Percentiles rank a stretch among this genome's conserved stretches.
Evolutionary conservation across 179 eudicot species (phyloP).

Genomic region (Heliamphora pulchella): DNA sequence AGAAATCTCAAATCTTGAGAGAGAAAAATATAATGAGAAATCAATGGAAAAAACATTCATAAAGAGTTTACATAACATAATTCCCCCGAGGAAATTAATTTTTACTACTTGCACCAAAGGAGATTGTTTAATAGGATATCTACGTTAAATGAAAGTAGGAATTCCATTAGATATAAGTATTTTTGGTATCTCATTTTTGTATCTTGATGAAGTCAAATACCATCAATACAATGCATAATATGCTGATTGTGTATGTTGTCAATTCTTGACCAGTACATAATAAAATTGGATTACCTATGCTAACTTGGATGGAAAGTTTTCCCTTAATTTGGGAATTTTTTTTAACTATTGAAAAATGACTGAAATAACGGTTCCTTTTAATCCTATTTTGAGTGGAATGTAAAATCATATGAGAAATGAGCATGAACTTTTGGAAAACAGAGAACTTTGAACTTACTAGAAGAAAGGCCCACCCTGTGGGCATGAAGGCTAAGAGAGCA

Average conservation of each 20-base stretch:
- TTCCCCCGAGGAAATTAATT: background rate
- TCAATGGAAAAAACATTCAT: background rate
- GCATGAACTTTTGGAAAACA: background rate
- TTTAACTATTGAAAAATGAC: no score
- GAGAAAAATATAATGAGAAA: no score
- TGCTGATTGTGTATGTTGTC: no score
- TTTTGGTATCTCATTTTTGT: no score
- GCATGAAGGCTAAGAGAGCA: conserved; percentile 73
- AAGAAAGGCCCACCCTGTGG: conserved; percentile 96
- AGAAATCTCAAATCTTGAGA: background rate
- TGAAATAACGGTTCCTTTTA: background rate
- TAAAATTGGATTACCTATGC: background rate
- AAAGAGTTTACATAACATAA: no score
- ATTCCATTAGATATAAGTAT: no score
- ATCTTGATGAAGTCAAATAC: no score
- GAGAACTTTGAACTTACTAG: conserved; percentile 41
- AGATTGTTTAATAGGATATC: background rate
- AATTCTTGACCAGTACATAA: background rate
- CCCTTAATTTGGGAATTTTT: no score
- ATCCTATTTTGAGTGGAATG: background rate
- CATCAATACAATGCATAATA: no score
- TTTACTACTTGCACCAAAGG: conserved; percentile 5
- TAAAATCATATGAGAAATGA: background rate
- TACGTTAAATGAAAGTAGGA: no score
- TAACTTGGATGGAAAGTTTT: background rate